These are phyloP conservation scores for Leonotis leonurus DNA, from an alignment of 257 asterid genomes.

Conservation along the genomic window DNA sequence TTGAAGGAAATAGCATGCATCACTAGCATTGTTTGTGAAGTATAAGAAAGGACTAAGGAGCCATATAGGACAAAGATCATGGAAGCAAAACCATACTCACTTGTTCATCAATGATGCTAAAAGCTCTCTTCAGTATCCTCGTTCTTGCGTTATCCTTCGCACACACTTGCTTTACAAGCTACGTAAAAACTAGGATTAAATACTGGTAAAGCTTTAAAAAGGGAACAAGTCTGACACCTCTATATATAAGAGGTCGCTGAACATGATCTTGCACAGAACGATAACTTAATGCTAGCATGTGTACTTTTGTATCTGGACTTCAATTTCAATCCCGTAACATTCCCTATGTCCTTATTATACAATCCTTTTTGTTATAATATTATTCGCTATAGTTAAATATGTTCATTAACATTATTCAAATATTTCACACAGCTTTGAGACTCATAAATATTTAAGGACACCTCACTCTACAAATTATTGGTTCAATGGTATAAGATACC, in stretches of 20 bases:
- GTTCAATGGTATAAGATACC: slow-evolving; percentile 35
- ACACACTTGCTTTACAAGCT: slow-evolving; percentile 93
- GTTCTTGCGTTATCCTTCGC: slow-evolving; percentile 65
- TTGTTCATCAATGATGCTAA: slow-evolving; percentile 50
- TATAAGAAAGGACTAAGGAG: neutral
- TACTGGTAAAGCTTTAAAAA: neutral
- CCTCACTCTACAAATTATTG: slow-evolving; percentile 58
- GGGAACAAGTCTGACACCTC: neutral
- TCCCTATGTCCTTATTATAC: neutral
- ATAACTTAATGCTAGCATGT: slow-evolving; percentile 4
- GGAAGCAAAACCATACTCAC: slow-evolving; percentile 44
- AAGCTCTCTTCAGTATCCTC: slow-evolving; percentile 82
- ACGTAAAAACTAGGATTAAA: slow-evolving; percentile 16
- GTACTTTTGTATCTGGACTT: slow-evolving; percentile 8
- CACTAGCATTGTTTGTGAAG: slow-evolving; percentile 6
- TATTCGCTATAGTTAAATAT: neutral
- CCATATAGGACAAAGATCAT: slow-evolving; percentile 1
- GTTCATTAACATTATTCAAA: neutral
- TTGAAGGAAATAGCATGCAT: slow-evolving; percentile 1
- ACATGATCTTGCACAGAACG: neutral
- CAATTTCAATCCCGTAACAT: neutral
- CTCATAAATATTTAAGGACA: slow-evolving; percentile 15
- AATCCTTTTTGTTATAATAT: neutral
- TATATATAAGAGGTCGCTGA: slow-evolving; percentile 3
- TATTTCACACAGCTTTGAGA: no score